These are phyloP conservation scores for Rhodotorula kratochvilovae DNA, from an alignment of 768 basidiomycete species.

Conservation along the genomic window DNA sequence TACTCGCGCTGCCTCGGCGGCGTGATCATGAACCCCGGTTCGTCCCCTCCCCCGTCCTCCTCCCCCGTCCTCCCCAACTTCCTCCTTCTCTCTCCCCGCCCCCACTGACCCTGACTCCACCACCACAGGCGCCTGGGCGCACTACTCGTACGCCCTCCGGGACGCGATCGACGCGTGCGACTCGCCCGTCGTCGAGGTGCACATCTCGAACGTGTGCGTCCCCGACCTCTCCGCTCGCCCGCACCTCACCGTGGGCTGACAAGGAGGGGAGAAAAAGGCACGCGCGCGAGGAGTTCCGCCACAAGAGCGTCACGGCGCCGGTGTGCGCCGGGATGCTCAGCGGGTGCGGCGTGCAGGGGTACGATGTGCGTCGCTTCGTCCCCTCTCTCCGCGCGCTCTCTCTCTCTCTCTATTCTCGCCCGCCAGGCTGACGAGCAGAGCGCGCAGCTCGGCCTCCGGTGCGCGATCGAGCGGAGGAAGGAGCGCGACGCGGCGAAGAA, in stretches of 20 bases:
- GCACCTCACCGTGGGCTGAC: too few relatives aligned
- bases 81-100: background rate
- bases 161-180: constrained; percentile 40
- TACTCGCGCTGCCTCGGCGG: constrained; percentile 41
- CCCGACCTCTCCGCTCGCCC: background rate
- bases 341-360: constrained; percentile 30
- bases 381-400: too few relatives aligned
- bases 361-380: constrained; percentile 22
- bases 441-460: constrained; percentile 4
- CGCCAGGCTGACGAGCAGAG: background rate
- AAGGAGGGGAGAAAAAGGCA: too few relatives aligned
- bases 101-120: background rate
- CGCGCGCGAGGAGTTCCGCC: constrained; percentile 25
- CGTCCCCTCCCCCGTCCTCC: background rate
- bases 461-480: constrained; percentile 4
- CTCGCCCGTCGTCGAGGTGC: constrained; percentile 40
- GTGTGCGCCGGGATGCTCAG: constrained; percentile 21
- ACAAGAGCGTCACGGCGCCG: constrained; percentile 36
- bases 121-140: constrained; percentile 14
- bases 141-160: constrained; percentile 40
- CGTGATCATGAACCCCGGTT: constrained; percentile 40
- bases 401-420: background rate
- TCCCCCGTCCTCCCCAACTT: too few relatives aligned
- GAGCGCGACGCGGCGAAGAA: constrained; percentile 7
- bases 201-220: constrained; percentile 35